A percentile compares a stretch with the other conserved stretches of the same genome.
phyloP scores from a whole-genome alignment of 225 moss, liverwort and hornwort species.

The Thuidium tamariscinum region DNA sequence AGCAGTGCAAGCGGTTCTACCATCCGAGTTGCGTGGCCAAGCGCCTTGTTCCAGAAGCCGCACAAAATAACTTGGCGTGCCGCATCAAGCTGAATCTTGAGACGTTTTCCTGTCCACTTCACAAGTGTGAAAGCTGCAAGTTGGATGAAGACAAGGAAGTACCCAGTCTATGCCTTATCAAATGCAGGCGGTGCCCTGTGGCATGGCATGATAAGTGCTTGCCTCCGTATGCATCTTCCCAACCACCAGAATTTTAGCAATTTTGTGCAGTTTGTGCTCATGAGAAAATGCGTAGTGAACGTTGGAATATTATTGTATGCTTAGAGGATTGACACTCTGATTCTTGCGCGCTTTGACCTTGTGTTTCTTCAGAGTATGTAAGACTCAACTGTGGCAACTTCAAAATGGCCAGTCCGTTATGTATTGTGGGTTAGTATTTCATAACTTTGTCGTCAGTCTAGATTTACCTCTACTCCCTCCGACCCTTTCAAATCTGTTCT shows the following conservation, averaged over 20 bases:
- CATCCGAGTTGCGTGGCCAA: conserved; percentile 50
- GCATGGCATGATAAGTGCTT: conserved; percentile 57
- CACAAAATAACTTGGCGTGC: conserved; percentile 34
- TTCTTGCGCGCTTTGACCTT: not conserved
- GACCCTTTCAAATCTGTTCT: not conserved
- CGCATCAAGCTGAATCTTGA: conserved; percentile 24
- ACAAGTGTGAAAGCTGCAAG: conserved; percentile 36
- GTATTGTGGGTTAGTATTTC: conserved; percentile 47
- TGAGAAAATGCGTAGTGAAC: not conserved
- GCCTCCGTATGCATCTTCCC: conserved; percentile 19
- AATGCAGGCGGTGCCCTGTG: conserved; percentile 50
- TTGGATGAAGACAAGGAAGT: conserved; percentile 32
- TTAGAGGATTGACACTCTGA: not conserved
- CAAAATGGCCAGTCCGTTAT: conserved; percentile 37
- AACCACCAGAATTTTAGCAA: not conserved
- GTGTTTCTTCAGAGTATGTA: conserved; percentile 21
- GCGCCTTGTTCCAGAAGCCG: conserved; percentile 29
- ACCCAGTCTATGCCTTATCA: conserved; percentile 16
- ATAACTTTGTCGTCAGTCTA: not conserved
- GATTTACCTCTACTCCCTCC: not conserved
- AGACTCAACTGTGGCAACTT: conserved; percentile 27
- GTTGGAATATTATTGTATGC: not conserved
- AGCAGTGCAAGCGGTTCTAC: conserved; percentile 44
- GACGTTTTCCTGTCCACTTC: conserved; percentile 40
- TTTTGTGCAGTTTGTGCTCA: not conserved